Base-by-base conservation (phyloP, 371 early-diverging fungal genomes). In the Apophysomyces variabilis region DNA sequence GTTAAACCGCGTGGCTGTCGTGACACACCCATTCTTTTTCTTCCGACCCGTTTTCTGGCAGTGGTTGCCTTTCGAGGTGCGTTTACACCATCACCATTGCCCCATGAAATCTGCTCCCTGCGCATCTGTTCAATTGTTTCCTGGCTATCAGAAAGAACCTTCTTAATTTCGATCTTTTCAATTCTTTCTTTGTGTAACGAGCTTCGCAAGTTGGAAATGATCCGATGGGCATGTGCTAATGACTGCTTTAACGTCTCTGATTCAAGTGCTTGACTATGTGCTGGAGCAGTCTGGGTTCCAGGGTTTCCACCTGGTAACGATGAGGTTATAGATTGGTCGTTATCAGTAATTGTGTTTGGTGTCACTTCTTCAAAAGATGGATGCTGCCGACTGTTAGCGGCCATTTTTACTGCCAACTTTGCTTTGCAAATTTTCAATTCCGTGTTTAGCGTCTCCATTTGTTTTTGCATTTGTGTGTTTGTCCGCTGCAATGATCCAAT, bases 401-500 rank as follows among this genome's bases (percentile, higher is more conserved):
- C 64, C 21, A 68, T 21, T 26, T 72, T 73, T 44, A 78, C 72
- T 8, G 75, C 66, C 1, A 75, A 35, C 44, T 66, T 58, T 39
- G 63, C 46, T 43, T 26, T 14, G n/a, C 64, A 47, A 35, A 67
- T 67, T 43, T 54, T 57, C 41, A 86, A 73, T 61, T 85, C 83
- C 13, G 47, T 64, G 14, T 75, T 76, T 43, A 88, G 75, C 18
- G 79, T 83, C 3, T 88, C 86, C 14, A 82, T 66, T 43, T 78
- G 72, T 60, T 78, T 78, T 13, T 71, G 12, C 4, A 85, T 64
- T 6, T 80, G 75, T 7, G 71, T 65, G 58, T 83, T 87, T 2
- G 88, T 89, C 44, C 85, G 81, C 66, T 87, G 85, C 7, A 86
- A 64, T 12, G 75, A 67, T 35, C 73, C 71, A 6, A 67, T 54